These are phyloP conservation scores for Stephania cephalantha DNA, from an alignment of 164 flowering plant genomes.

Conservation along the genomic window DNA sequence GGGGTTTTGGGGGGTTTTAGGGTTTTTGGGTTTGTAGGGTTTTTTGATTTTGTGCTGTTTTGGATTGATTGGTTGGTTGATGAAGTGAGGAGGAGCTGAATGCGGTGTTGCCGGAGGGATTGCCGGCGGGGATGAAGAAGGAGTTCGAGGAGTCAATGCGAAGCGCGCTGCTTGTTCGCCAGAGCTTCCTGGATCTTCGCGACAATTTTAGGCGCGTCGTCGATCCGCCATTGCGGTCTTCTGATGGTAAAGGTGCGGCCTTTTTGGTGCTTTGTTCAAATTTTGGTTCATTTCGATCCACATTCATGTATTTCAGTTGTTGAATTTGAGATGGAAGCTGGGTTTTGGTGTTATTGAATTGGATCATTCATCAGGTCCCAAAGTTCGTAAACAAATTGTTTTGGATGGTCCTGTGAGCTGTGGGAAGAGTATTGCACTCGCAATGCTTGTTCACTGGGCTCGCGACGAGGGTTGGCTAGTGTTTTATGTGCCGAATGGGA, in stretches of 20 bases:
- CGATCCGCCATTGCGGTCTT: constrained; percentile 48
- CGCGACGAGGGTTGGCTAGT: constrained; percentile 95
- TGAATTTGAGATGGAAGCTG: neutral
- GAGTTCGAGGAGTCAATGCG: constrained; percentile 64
- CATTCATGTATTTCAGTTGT: neutral
- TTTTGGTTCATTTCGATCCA: neutral
- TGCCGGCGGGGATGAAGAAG: constrained; percentile 52
- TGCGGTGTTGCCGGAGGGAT: constrained; percentile 53
- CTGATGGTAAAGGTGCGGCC: constrained; percentile 32
- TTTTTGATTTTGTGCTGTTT: neutral
- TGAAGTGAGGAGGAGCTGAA: constrained; percentile 32
- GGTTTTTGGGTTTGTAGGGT: neutral
- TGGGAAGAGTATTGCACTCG: constrained; percentile 89
- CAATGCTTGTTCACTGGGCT: constrained; percentile 98
- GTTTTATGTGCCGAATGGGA: constrained; percentile 73
- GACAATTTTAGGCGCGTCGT: constrained; percentile 72
- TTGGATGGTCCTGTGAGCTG: constrained; percentile 82
- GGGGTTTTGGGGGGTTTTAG: no score
- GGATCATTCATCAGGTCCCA: constrained; percentile 44
- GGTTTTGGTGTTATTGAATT: neutral
- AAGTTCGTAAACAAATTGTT: constrained; percentile 66
- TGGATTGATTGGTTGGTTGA: neutral
- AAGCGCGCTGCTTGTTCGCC: constrained; percentile 53
- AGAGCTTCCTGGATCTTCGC: constrained; percentile 68
- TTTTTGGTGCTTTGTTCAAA: neutral